Conservation (phyloP, 805 yeast genomes). For the Sugiyamaella valdiviana region DNA sequence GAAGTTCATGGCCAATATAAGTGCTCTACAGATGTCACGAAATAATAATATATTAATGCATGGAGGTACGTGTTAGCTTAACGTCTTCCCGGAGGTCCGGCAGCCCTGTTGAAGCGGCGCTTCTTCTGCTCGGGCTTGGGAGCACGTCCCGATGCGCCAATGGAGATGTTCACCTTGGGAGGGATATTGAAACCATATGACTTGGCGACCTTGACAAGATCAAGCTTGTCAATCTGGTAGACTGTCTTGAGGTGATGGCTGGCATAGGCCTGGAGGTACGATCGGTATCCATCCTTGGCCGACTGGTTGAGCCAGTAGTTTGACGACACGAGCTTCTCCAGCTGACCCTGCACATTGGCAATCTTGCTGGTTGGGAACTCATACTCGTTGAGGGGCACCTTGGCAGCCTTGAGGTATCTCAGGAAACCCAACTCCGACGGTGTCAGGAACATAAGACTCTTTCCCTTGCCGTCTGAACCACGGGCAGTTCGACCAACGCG, state of each 20-base stretch:
- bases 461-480: slow-evolving; percentile 78
- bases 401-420: slow-evolving; percentile 91
- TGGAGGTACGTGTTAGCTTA: not conserved
- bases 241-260: slow-evolving; percentile 95
- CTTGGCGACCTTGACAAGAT: slow-evolving; percentile 88
- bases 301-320: slow-evolving; percentile 90
- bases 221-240: slow-evolving; percentile 91
- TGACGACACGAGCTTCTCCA: slow-evolving; percentile 82
- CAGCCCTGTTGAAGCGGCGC: not conserved
- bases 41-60: not conserved
- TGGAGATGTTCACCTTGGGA: slow-evolving; percentile 92
- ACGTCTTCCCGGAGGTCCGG: not conserved
- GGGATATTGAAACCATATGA: slow-evolving; percentile 89
- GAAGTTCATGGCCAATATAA: not conserved
- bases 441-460: slow-evolving; percentile 87
- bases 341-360: slow-evolving; percentile 92
- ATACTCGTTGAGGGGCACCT: slow-evolving; percentile 94
- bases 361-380: slow-evolving; percentile 92
- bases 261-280: slow-evolving; percentile 95
- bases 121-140: slow-evolving; percentile 10
- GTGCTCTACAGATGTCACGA: not conserved
- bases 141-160: slow-evolving; percentile 84
- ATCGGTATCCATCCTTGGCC: slow-evolving; percentile 96
- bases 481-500: slow-evolving; percentile 99
- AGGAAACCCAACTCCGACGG: slow-evolving; percentile 93